phyloP scores from a whole-genome alignment of 1,284 basidiomycete genomes.

The Apiotrichum siamense region DNA sequence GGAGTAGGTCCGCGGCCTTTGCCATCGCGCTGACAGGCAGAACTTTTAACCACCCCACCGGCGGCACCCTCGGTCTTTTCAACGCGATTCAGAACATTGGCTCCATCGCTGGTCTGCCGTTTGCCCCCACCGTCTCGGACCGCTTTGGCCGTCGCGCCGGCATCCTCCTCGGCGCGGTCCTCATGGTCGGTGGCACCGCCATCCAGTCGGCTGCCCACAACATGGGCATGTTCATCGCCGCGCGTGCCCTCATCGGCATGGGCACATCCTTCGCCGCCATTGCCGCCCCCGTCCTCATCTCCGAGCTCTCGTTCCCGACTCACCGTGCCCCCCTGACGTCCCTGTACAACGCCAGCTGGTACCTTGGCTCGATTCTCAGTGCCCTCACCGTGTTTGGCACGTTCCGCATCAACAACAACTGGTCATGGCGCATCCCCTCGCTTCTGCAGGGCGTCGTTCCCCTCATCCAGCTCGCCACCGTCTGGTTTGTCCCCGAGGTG shows the following conservation, averaged over 20 bases:
- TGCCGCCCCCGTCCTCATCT: slow-evolving; percentile 68
- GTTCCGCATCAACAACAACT: slow-evolving; percentile 26
- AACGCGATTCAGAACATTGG: slow-evolving; percentile 31
- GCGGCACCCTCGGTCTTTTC: slow-evolving; percentile 19
- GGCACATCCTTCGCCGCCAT: slow-evolving; percentile 46
- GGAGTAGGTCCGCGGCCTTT: slow-evolving; percentile 10
- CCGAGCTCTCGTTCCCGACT: slow-evolving; percentile 68
- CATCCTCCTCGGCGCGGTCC: slow-evolving; percentile 23
- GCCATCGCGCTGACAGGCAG: background rate
- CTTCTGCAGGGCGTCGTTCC: slow-evolving; percentile 49
- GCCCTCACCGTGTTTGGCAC: slow-evolving; percentile 20
- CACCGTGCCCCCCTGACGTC: slow-evolving; percentile 57
- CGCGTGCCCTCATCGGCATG: slow-evolving; percentile 57
- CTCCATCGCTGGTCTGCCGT: slow-evolving; percentile 21
- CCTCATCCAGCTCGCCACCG: slow-evolving; percentile 10
- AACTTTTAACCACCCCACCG: background rate
- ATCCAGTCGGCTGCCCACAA: slow-evolving; percentile 49
- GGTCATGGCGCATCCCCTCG: slow-evolving; percentile 47
- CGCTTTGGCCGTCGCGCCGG: slow-evolving; percentile 37
- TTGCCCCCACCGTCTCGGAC: slow-evolving; percentile 29
- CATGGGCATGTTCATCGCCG: slow-evolving; percentile 61
- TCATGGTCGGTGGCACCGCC: slow-evolving; percentile 31
- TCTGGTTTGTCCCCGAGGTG: slow-evolving; percentile 24
- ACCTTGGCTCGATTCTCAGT: slow-evolving; percentile 14
- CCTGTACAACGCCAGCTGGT: slow-evolving; percentile 25